phyloP scores from a whole-genome alignment of 2,329 filamentous ascomycete genomes.

The Monosporascus ibericus region DNA sequence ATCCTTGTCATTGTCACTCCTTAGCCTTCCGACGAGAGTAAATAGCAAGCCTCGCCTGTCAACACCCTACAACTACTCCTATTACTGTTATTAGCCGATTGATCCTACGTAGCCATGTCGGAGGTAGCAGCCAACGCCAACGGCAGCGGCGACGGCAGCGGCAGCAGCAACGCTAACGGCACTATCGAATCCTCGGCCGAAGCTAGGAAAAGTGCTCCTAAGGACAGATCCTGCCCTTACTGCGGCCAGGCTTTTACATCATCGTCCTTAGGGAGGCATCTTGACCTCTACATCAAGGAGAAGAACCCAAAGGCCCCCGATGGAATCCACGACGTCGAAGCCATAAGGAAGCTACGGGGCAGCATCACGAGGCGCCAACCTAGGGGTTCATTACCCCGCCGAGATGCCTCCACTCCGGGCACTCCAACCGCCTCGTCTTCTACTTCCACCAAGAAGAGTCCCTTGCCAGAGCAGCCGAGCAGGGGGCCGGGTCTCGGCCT shows the following conservation, averaged over 20 bases:
- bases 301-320: constrained; percentile 86
- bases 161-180: constrained; percentile 2
- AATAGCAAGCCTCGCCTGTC: neutral
- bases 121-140: neutral
- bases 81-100: neutral
- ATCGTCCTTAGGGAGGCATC: constrained; percentile 84
- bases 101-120: neutral
- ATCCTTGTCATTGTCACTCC: neutral
- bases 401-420: constrained; percentile 56
- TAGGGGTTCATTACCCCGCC: constrained; percentile 54
- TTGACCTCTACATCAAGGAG: constrained; percentile 89
- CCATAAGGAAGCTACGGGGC: constrained; percentile 77
- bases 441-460: constrained; percentile 28
- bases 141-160: neutral
- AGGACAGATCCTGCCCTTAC: constrained; percentile 85
- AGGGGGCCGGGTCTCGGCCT: constrained; percentile 24
- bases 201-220: constrained; percentile 48
- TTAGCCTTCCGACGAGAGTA: neutral
- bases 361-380: constrained; percentile 83
- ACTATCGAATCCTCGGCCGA: constrained; percentile 30
- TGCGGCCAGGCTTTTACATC: constrained; percentile 89
- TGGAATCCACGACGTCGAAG: constrained; percentile 83
- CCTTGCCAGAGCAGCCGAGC: constrained; percentile 28
- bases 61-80: neutral
- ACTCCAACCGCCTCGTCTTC: constrained; percentile 37